Evolutionary conservation across 192 early-diverging fungal species (phyloP), one percentile per base, ranked within the genome.

Genomic region (Allomyces arbusculus): DNA sequence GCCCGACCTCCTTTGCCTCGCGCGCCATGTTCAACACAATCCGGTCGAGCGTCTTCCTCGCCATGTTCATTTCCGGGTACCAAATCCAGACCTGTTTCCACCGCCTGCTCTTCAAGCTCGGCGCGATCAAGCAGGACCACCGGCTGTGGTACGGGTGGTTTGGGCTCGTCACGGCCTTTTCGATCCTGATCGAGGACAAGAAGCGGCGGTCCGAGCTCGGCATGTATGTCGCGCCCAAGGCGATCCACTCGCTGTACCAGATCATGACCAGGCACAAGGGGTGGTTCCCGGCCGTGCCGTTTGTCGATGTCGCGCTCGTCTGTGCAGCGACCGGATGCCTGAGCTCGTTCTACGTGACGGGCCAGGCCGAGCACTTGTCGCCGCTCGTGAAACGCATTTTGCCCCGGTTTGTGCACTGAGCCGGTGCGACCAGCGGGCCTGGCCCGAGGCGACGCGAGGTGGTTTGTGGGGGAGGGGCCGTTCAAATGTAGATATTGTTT

Each of bases 171-270:
- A 14, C 62, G 22, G 22, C 25, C 23, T 11, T 22, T 11, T 65
- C 64, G 23, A 65, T 65, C 43, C 12, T 44, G 23, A 22, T 65
- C 23, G 64, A 65, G 23, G 44, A 65, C 24, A 65, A 65, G 50
- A 65, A 33, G 7, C 43, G 64, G 22, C 64, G 64, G n/a, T 11
- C 64, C 3, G 64, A 65, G 23, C 50, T 65, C 11, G 64, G 24
- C 11, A 14, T 58, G 50, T 58, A 58, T 6, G 50, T 58, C 16
- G 50, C 50, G 50, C 50, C 50, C 50, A 58, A 58, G 50, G 50
- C 50, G 16, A 58, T 58, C 20, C 50, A 58, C 20, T 58, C 50
- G 16, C 12, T 58, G 4, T 58, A 58, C 50, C 50, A 58, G 50
- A 58, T 58, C 50, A 14, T 58, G 50, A 58, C 50, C 50, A 1